These are phyloP conservation scores for Camelina laxa DNA, from an alignment of 345 rosid genomes.

Conservation along the genomic window DNA sequence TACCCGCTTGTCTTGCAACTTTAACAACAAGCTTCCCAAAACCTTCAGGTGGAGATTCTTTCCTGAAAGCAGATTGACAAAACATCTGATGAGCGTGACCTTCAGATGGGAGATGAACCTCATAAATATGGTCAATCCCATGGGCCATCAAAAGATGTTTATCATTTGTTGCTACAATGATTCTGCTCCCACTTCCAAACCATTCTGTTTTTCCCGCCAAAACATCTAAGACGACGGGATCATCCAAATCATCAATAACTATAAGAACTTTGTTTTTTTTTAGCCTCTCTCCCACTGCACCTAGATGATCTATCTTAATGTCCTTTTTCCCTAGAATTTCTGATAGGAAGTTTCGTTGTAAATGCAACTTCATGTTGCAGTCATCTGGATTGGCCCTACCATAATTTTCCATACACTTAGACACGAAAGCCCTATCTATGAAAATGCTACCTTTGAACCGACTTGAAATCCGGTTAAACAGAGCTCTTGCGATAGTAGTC, in stretches of 20 bases:
- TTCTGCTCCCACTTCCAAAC: slow-evolving; percentile 54
- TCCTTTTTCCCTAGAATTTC: background rate
- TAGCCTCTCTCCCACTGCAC: background rate
- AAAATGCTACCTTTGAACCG: background rate
- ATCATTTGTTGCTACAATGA: slow-evolving; percentile 55
- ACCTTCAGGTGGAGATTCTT: background rate
- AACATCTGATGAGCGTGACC: background rate
- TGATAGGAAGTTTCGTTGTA: background rate
- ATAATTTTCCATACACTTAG: background rate
- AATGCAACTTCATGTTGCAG: background rate
- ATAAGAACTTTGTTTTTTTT: slow-evolving; percentile 36
- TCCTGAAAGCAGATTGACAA: slow-evolving; percentile 8
- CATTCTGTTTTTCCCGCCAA: slow-evolving; percentile 46
- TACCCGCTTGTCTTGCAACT: slow-evolving; percentile 15
- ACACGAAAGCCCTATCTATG: background rate
- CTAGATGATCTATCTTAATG: slow-evolving; percentile 27
- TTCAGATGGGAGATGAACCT: background rate
- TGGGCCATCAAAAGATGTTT: background rate
- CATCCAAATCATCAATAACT: slow-evolving; percentile 58
- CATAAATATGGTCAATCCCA: background rate
- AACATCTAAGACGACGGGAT: background rate
- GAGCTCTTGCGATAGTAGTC: slow-evolving; percentile 19
- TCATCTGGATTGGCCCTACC: background rate
- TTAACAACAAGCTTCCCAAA: background rate
- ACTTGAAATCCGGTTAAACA: background rate